phyloP scores from a whole-genome alignment of 768 basidiomycete genomes.

The Chlorophyllum brunneum region DNA sequence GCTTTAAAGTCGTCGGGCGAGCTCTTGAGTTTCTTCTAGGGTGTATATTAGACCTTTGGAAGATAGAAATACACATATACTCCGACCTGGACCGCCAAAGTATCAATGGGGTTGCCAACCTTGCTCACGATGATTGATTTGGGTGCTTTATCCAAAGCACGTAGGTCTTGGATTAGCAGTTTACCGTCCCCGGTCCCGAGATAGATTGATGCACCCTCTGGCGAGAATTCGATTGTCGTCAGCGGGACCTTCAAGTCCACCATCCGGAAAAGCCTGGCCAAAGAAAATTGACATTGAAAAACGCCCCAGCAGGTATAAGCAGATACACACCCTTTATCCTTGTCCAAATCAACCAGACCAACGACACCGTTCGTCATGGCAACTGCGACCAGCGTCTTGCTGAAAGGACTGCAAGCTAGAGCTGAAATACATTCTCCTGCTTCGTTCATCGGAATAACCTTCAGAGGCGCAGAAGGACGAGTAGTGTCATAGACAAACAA shows the following conservation, averaged over 20 bases:
- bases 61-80: not conserved
- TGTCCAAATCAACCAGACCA: conserved; percentile 66
- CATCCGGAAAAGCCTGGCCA: conserved; percentile 52
- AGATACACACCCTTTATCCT: conserved; percentile 59
- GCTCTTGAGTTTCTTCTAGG: conserved; percentile 2
- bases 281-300: not conserved
- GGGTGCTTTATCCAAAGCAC: conserved; percentile 62
- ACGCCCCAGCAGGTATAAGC: not conserved
- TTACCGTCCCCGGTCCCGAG: conserved; percentile 62
- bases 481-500: conserved; percentile 62
- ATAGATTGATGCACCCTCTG: conserved; percentile 65
- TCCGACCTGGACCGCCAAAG: conserved; percentile 55
- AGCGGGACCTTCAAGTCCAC: conserved; percentile 49
- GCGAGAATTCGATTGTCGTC: conserved; percentile 63
- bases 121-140: conserved; percentile 50
- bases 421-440: conserved; percentile 47
- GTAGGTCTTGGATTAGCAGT: conserved; percentile 60
- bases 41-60: not conserved
- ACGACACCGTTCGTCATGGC: conserved; percentile 53
- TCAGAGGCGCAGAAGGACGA: conserved; percentile 52
- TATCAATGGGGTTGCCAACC: conserved; percentile 41
- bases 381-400: conserved; percentile 64
- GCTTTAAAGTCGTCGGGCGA: not conserved
- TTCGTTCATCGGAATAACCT: conserved; percentile 46
- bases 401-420: conserved; percentile 68